Conservation (phyloP, 495 filamentous ascomycete species). For the Neurospora discreta region DNA sequence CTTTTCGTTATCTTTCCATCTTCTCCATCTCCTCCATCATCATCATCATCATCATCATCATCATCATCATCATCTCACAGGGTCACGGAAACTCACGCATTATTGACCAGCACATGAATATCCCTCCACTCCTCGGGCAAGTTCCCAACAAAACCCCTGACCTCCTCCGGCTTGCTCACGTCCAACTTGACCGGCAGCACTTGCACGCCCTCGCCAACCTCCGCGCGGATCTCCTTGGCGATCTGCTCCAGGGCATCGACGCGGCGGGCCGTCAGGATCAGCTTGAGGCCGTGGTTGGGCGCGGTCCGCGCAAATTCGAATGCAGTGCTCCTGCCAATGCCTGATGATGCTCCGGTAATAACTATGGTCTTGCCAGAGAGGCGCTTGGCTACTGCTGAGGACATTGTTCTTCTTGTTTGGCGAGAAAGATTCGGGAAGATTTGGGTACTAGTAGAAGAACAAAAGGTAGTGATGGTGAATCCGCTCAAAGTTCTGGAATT, state of each 20-base stretch:
- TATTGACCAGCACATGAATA: conserved; percentile 89
- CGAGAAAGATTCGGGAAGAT: not conserved
- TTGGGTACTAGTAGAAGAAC: not conserved
- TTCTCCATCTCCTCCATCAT: not conserved
- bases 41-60: too few relatives aligned
- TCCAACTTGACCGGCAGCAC: conserved; percentile 77
- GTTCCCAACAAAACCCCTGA: conserved; percentile 59
- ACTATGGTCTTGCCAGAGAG: conserved; percentile 90
- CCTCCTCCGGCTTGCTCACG: conserved; percentile 68
- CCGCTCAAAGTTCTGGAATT: not conserved
- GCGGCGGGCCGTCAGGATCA: conserved; percentile 80
- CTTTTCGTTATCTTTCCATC: not conserved
- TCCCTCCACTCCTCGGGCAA: conserved; percentile 77
- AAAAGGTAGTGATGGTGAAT: not conserved
- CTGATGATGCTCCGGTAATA: conserved; percentile 87
- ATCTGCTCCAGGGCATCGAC: conserved; percentile 67
- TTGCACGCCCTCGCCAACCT: conserved; percentile 71
- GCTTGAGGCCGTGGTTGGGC: conserved; percentile 60
- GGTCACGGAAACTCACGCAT: conserved; percentile 57
- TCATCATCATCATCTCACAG: too few relatives aligned
- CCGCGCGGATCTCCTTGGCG: conserved; percentile 63
- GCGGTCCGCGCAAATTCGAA: conserved; percentile 85
- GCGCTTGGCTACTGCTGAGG: conserved; percentile 59
- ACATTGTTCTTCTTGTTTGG: conserved; percentile 42
- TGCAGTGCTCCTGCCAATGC: conserved; percentile 78